A percentile compares a stretch with the other conserved stretches of the same genome.
phyloP scores from a whole-genome alignment of 768 basidiomycete species.

The Lactifluus hygrophoroides region DNA sequence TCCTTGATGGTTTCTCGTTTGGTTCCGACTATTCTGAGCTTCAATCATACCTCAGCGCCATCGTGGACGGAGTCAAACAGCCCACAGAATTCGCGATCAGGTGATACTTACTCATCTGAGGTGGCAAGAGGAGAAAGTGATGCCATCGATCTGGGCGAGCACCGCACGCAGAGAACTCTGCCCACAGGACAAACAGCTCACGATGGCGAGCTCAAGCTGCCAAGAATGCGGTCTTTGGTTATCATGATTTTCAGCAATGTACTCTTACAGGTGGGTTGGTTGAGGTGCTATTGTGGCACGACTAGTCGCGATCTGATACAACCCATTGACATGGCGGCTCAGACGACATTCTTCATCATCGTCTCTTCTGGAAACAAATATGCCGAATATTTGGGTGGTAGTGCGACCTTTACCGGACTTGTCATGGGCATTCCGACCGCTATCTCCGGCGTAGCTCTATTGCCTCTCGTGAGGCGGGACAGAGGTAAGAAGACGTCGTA shows the following conservation, averaged over 20 bases:
- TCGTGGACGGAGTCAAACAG: neutral
- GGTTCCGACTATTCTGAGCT: conserved; percentile 4
- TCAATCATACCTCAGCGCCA: neutral
- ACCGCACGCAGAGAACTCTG: neutral
- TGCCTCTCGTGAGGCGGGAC: conserved; percentile 49
- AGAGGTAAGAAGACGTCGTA: conserved; percentile 35
- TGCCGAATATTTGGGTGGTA: conserved; percentile 53
- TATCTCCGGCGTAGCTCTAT: conserved; percentile 48
- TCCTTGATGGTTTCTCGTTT: neutral
- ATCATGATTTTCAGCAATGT: conserved; percentile 38
- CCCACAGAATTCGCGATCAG: neutral
- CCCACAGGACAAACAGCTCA: neutral
- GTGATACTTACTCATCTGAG: neutral
- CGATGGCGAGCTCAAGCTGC: conserved; percentile 39
- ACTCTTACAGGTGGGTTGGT: conserved; percentile 36
- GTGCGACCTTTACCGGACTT: conserved; percentile 61
- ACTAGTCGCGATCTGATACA: too few relatives aligned
- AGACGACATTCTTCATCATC: conserved; percentile 64
- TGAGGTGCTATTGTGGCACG: neutral
- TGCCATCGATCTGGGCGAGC: neutral
- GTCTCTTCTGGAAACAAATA: conserved; percentile 61
- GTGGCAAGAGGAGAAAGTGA: neutral
- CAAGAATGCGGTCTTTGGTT: conserved; percentile 36
- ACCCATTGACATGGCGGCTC: neutral
- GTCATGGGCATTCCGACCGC: conserved; percentile 60